Percentiles rank a stretch among this genome's conserved stretches.
Evolutionary conservation across 495 filamentous ascomycete genomes (phyloP).

Genomic region (Hypoxylon crocopeplum): DNA sequence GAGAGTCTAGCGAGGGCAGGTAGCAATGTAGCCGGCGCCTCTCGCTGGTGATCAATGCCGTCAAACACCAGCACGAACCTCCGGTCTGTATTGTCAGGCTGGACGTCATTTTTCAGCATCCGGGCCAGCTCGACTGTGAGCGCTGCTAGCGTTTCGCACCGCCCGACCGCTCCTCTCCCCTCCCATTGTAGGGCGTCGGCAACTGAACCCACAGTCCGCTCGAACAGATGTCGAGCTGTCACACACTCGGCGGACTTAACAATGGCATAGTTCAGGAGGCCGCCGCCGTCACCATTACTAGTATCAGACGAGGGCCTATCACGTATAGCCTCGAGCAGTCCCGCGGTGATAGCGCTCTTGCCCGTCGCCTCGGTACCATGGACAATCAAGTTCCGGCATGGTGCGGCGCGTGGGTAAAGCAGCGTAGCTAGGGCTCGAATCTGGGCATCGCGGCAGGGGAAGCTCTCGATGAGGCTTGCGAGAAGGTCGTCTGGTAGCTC

Average conservation of each 20-base stretch:
- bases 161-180: conserved; percentile 39
- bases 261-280: conserved; percentile 66
- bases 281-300: neutral
- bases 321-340: conserved; percentile 56
- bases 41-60: conserved; percentile 86
- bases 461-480: conserved; percentile 55
- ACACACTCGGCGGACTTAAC: conserved; percentile 86
- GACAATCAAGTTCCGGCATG: conserved; percentile 68
- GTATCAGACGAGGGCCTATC: neutral
- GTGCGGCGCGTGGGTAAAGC: conserved; percentile 56
- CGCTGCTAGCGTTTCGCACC: conserved; percentile 79
- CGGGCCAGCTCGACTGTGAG: conserved; percentile 72
- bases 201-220: conserved; percentile 64
- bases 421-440: conserved; percentile 67
- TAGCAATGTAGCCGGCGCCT: conserved; percentile 79
- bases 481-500: conserved; percentile 60
- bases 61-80: conserved; percentile 86
- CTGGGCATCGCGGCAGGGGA: conserved; percentile 71
- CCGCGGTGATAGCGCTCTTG: conserved; percentile 74
- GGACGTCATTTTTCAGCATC: conserved; percentile 59
- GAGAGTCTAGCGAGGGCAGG: conserved; percentile 81
- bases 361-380: conserved; percentile 94
- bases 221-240: conserved; percentile 85
- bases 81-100: conserved; percentile 38
- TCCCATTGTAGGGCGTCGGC: conserved; percentile 59